These are phyloP conservation scores for Kalmusia sp. DNA, from an alignment of 2,329 filamentous ascomycete species.

Conservation along the genomic window DNA sequence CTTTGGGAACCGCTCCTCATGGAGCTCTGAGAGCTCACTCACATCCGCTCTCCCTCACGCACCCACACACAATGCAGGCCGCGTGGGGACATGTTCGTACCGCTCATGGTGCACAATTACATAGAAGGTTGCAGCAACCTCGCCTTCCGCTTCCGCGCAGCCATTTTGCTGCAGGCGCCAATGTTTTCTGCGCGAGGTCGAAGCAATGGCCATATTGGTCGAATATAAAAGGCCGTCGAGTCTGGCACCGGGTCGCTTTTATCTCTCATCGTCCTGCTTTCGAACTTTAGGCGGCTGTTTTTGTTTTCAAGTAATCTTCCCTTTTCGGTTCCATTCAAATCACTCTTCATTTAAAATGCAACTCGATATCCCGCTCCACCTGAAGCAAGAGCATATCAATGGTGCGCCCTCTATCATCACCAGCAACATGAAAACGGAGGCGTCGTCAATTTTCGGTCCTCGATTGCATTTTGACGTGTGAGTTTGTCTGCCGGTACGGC, in stretches of 20 bases:
- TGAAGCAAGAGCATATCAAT: no score
- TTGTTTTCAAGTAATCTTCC: not conserved
- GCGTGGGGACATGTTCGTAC: constrained; percentile 7
- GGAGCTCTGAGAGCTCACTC: constrained; percentile 1
- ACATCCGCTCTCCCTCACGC: no score
- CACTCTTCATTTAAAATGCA: no score
- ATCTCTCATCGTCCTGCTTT: not conserved
- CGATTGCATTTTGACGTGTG: no score
- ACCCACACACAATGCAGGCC: no score
- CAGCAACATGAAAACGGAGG: no score
- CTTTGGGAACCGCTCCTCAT: not conserved
- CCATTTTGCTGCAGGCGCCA: constrained; percentile 4
- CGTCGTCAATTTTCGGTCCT: no score
- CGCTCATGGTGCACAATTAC: not conserved
- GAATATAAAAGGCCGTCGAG: constrained; percentile 13
- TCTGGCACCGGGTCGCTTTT: constrained; percentile 1
- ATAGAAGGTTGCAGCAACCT: constrained; percentile 12
- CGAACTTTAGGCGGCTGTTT: not conserved
- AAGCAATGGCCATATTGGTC: constrained; percentile 8
- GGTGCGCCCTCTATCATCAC: no score
- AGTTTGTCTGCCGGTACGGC: no score
- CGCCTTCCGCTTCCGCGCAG: constrained; percentile 15
- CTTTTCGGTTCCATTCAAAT: not conserved
- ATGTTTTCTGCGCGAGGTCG: constrained; percentile 5
- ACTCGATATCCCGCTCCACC: no score